Evolutionary conservation across 23 red algal genomes (phyloP).

Genomic region (Pyropia haitanensis): DNA sequence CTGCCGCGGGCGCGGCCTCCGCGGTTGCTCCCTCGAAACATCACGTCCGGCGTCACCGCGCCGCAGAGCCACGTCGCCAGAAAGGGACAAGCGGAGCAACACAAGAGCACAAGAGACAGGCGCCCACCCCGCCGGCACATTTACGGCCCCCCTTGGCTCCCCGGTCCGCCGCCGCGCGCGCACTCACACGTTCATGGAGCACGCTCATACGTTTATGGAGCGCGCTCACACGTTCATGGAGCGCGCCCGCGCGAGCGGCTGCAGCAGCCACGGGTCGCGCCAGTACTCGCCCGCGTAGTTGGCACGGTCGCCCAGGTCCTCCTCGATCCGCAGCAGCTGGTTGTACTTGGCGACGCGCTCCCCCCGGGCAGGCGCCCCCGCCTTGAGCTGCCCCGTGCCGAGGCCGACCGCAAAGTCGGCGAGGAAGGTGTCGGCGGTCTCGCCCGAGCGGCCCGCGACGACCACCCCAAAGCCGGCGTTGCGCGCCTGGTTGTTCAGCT

Average conservation of each 20-base stretch:
- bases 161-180: too few species aligned
- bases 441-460: slow-evolving; percentile 86
- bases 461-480: slow-evolving; percentile 86
- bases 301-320: slow-evolving; percentile 69
- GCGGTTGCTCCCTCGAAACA: too few species aligned
- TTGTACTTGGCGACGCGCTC: slow-evolving; percentile 97
- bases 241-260: neutral
- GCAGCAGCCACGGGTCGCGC: slow-evolving; percentile 70
- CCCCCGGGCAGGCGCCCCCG: slow-evolving; percentile 80
- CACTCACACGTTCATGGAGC: neutral
- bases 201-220: neutral
- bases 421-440: slow-evolving; percentile 96
- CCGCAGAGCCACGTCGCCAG: too few species aligned
- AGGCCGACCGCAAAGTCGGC: slow-evolving; percentile 91
- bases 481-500: slow-evolving; percentile 55
- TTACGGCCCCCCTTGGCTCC: too few species aligned
- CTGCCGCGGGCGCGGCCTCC: too few species aligned
- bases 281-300: slow-evolving; percentile 81
- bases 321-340: slow-evolving; percentile 92
- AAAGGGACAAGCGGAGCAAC: too few species aligned
- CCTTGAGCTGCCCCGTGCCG: slow-evolving; percentile 94
- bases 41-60: too few species aligned
- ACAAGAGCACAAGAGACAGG: too few species aligned
- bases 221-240: neutral
- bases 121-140: too few species aligned